Evolutionary conservation across 306 rosid genomes (phyloP).

Genomic region (Glycine soja): DNA sequence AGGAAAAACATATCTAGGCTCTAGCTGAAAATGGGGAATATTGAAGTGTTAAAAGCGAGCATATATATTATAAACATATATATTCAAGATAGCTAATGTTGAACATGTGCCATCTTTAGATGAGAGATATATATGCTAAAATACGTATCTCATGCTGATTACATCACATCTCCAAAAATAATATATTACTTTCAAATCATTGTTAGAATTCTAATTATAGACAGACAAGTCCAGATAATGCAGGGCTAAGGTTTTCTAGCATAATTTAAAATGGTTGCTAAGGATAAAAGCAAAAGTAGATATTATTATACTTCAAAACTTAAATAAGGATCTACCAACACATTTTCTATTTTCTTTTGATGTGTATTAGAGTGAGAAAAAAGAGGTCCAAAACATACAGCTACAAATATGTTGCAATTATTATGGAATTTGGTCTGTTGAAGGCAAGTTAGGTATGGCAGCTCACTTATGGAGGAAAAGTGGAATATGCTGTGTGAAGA

Average conservation of each 20-base stretch:
- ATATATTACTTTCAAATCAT: neutral
- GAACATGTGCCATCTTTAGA: conserved; percentile 26
- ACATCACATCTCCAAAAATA: neutral
- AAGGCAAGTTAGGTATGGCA: conserved; percentile 24
- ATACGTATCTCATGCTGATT: neutral
- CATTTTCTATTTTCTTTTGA: conserved; percentile 5
- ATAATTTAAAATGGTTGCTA: conserved; percentile 4
- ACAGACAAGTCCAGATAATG: conserved; percentile 13
- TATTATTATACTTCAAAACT: neutral
- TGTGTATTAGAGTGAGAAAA: neutral
- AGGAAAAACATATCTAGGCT: neutral
- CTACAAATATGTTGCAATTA: conserved; percentile 32
- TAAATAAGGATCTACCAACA: neutral
- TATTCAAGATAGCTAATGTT: neutral
- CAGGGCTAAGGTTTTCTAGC: neutral
- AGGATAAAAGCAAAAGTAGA: conserved; percentile 14
- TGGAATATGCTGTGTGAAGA: conserved; percentile 38
- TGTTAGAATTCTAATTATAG: conserved; percentile 21
- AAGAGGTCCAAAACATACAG: conserved; percentile 51
- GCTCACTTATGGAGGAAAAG: neutral
- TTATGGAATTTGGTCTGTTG: conserved; percentile 33
- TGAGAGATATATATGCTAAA: neutral
- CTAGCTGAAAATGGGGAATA: conserved; percentile 23
- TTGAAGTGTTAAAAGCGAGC: conserved; percentile 4
- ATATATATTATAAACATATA: neutral